These are phyloP conservation scores for Solanum pennellii DNA, from an alignment of 257 asterid genomes.

Conservation along the genomic window DNA sequence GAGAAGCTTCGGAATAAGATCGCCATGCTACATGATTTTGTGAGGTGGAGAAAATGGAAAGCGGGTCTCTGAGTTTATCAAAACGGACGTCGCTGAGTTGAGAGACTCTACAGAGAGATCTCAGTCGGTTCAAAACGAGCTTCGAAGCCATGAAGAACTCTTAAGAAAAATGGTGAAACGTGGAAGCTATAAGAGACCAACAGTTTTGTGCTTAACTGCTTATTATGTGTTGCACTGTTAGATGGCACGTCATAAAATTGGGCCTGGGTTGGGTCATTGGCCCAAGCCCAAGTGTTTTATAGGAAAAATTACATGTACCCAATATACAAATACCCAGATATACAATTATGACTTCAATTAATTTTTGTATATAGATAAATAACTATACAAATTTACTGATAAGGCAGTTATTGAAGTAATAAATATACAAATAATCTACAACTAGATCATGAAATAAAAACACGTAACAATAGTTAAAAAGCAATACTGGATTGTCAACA, in stretches of 20 bases:
- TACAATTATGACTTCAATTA: no score
- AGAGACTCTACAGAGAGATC: constrained; percentile 14
- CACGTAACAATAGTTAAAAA: no score
- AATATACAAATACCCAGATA: no score
- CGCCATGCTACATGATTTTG: constrained; percentile 12
- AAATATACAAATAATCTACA: no score
- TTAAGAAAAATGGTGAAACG: background rate
- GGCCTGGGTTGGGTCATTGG: background rate
- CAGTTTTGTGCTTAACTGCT: background rate
- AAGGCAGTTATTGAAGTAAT: no score
- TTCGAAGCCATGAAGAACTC: constrained; percentile 33
- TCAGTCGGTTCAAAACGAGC: constrained; percentile 28
- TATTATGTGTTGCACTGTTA: background rate
- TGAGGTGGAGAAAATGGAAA: background rate
- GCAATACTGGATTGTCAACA: no score
- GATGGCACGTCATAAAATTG: background rate
- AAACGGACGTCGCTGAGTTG: background rate
- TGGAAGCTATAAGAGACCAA: background rate
- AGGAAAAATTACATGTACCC: no score
- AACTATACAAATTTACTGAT: no score
- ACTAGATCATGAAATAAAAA: no score
- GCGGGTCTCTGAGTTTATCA: background rate
- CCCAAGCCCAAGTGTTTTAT: no score
- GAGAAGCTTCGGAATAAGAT: constrained; percentile 29
- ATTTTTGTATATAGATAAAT: no score